Percentiles rank a stretch among this genome's conserved stretches.
These are phyloP conservation scores for Leishmania arabica DNA, from an alignment of 208 protist species.

Conservation along the genomic window DNA sequence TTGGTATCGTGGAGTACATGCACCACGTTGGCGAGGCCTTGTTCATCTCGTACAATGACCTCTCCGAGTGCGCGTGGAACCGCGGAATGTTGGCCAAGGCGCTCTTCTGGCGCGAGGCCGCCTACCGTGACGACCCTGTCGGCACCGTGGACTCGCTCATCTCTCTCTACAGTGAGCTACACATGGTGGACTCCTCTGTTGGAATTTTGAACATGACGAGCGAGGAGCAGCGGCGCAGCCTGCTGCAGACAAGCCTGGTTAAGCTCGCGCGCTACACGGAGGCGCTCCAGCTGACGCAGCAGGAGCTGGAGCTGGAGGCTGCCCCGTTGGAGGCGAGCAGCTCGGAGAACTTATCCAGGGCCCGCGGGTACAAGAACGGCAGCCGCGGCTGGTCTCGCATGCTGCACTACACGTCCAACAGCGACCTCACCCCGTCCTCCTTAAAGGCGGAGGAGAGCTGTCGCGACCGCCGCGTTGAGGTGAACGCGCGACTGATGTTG, in stretches of 20 bases:
- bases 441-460: slow-evolving; percentile 38
- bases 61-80: slow-evolving; percentile 85
- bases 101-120: slow-evolving; percentile 86
- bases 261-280: slow-evolving; percentile 83
- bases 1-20: slow-evolving; percentile 88
- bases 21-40: slow-evolving; percentile 78
- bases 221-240: slow-evolving; percentile 59
- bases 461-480: slow-evolving; percentile 46
- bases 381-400: slow-evolving; percentile 42
- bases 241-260: slow-evolving; percentile 81
- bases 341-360: slow-evolving; percentile 32
- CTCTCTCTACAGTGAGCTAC: slow-evolving; percentile 77
- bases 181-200: slow-evolving; percentile 79
- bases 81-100: slow-evolving; percentile 89
- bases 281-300: slow-evolving; percentile 62
- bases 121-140: slow-evolving; percentile 73
- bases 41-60: slow-evolving; percentile 55
- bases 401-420: slow-evolving; percentile 42
- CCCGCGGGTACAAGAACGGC: slow-evolving; percentile 21
- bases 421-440: slow-evolving; percentile 51
- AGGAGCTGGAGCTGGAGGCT: slow-evolving; percentile 62
- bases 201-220: slow-evolving; percentile 72
- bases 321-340: slow-evolving; percentile 43
- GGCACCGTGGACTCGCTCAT: slow-evolving; percentile 80
- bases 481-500: slow-evolving; percentile 62